Evolutionary conservation across 1,284 basidiomycete genomes (phyloP).

Genomic region (Apiotrichum porosum): DNA sequence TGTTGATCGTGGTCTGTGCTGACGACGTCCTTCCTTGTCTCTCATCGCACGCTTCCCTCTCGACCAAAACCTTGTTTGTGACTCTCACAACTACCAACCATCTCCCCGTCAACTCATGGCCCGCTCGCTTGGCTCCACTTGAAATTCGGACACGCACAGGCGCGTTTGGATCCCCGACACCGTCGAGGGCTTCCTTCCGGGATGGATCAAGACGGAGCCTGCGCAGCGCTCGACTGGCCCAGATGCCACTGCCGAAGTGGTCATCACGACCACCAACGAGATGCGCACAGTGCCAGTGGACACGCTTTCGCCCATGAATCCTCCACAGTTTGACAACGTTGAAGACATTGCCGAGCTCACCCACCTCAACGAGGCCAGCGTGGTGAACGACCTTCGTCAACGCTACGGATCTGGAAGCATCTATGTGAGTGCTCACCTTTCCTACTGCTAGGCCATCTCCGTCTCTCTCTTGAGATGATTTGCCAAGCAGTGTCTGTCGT

Average conservation of each 20-base stretch:
- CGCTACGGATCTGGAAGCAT: slow-evolving; percentile 90
- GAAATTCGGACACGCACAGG: no score
- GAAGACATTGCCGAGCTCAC: slow-evolving; percentile 98
- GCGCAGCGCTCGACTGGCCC: slow-evolving; percentile 19
- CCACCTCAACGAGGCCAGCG: slow-evolving; percentile 96
- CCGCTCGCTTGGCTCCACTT: no score
- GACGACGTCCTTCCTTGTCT: not conserved
- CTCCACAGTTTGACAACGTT: slow-evolving; percentile 95
- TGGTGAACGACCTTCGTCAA: slow-evolving; percentile 90
- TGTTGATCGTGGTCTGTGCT: slow-evolving; percentile 1
- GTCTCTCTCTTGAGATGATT: no score
- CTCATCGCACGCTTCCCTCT: not conserved
- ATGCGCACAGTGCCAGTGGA: slow-evolving; percentile 64
- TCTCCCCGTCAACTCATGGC: slow-evolving; percentile 2
- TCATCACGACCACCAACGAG: slow-evolving; percentile 41
- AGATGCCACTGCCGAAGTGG: slow-evolving; percentile 40
- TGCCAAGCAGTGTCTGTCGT: no score
- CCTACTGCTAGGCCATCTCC: no score
- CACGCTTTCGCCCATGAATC: slow-evolving; percentile 89
- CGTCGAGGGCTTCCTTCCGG: slow-evolving; percentile 43
- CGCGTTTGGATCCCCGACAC: slow-evolving; percentile 47
- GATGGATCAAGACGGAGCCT: slow-evolving; percentile 45
- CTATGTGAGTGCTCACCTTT: slow-evolving; percentile 65
- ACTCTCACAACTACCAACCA: slow-evolving; percentile 10
- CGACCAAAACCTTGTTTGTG: not conserved